Base-by-base conservation (phyloP, 257 asterid genomes). In the Solanum sitiens region DNA sequence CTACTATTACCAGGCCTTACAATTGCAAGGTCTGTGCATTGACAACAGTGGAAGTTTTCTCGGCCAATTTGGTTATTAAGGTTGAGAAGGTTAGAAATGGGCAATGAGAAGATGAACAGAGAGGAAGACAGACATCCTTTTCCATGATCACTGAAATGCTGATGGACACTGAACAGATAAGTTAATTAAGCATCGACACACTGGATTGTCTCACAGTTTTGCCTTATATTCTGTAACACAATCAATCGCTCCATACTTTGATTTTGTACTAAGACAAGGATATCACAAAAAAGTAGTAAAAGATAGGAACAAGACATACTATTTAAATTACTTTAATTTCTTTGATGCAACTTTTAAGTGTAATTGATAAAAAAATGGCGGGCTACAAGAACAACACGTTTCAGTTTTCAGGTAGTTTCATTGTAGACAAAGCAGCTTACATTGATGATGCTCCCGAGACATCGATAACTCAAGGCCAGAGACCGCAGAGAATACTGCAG, bases 401-500 rank as follows among this genome's bases (percentile, higher is more conserved):
- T 89, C 67, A 16, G 65, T 21, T 74, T 45, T 74, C 83, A 32
- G 44, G 8, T 76, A 53, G 27, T 27, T 72, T 83, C 59, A 76
- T 40, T 40, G 83, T n/a, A 40, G 61, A 76, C 35, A 40, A 89
- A 89, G 45, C 90, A 86, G 74, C 98, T 94, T 93, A 97, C 99
- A 97, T 65, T 97, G 98, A 89, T 95, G 99, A 77, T 92, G 98
- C 76, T 97, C 98, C 94, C 94, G 95, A 25, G 99, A 95, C 98
- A 97, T 95, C 10, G 98, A 97, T 75, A 97, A 90, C 92, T 97
- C 99, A 33, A 97, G 96, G 50, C 99, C 99, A 67, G 99, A 97
- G 88, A 97, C 98, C 65, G 99, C 99, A 77, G 99, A 94, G 91
- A 95, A 97, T 86, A 97, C 98, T 96, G 91, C 92, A 90, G 15